A percentile compares a stretch with the other conserved stretches of the same genome.
Conservation (phyloP, 306 rosid species). For the Trifolium repens region DNA sequence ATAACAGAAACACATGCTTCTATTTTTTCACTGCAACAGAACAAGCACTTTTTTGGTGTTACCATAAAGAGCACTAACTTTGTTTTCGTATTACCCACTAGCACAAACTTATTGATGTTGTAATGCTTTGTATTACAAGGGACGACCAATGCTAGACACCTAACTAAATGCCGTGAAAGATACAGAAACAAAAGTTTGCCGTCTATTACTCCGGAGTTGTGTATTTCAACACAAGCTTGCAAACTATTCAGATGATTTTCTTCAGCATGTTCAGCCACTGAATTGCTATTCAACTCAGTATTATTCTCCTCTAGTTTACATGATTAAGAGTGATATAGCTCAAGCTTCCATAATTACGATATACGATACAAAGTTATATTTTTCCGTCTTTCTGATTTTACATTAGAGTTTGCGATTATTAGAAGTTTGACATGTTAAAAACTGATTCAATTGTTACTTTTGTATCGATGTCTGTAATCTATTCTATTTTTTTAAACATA, state of each 20-base stretch:
- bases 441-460: constrained; percentile 13
- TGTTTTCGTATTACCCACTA: not conserved
- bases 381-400: constrained; percentile 1
- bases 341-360: constrained; percentile 6
- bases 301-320: not conserved
- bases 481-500: not conserved
- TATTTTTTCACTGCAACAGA: not conserved
- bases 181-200: not conserved
- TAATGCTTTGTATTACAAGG: not conserved
- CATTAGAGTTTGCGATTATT: not conserved
- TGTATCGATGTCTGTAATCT: not conserved
- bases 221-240: constrained; percentile 1
- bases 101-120: not conserved
- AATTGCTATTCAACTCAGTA: not conserved
- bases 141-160: not conserved
- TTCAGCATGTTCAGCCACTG: not conserved
- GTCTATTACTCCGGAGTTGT: not conserved
- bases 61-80: not conserved
- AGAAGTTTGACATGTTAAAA: constrained; percentile 10
- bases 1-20: no score
- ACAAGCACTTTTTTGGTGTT: not conserved
- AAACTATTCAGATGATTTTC: not conserved
- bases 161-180: not conserved
- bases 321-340: not conserved
- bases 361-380: not conserved